These are phyloP conservation scores for Backusella tarrabulga DNA, from an alignment of 192 early-diverging fungal species.

Conservation along the genomic window DNA sequence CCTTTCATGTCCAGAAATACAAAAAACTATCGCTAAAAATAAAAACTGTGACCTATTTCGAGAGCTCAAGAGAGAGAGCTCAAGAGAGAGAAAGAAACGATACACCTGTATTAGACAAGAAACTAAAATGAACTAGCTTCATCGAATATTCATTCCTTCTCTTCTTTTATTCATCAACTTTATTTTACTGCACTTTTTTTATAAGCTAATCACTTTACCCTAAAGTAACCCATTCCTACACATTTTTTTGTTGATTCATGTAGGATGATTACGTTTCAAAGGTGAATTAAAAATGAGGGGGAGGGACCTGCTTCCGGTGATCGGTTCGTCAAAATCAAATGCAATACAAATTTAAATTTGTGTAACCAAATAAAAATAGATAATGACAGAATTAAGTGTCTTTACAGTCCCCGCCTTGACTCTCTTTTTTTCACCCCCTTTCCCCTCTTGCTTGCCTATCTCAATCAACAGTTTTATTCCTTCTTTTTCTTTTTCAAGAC, in stretches of 20 bases:
- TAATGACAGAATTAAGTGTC: constrained; percentile 8
- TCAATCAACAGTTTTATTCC: background rate
- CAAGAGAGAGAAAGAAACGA: background rate
- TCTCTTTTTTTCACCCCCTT: background rate
- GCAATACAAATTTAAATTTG: constrained; percentile 13
- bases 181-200: no score
- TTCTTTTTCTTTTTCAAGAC: background rate
- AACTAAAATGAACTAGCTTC: background rate
- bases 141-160: background rate
- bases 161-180: background rate
- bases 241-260: background rate
- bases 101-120: background rate
- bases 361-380: constrained; percentile 10
- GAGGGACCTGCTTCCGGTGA: background rate
- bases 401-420: background rate
- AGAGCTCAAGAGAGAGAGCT: background rate
- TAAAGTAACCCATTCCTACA: background rate
- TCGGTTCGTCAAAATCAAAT: constrained; percentile 10
- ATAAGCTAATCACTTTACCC: no score
- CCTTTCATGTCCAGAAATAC: constrained; percentile 1
- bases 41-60: background rate
- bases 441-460: background rate
- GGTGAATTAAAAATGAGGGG: background rate
- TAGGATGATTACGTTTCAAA: background rate
- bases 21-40: background rate